These are phyloP conservation scores for Oropetium thomaeum DNA, from an alignment of 176 grass and related monocot genomes.

Conservation along the genomic window DNA sequence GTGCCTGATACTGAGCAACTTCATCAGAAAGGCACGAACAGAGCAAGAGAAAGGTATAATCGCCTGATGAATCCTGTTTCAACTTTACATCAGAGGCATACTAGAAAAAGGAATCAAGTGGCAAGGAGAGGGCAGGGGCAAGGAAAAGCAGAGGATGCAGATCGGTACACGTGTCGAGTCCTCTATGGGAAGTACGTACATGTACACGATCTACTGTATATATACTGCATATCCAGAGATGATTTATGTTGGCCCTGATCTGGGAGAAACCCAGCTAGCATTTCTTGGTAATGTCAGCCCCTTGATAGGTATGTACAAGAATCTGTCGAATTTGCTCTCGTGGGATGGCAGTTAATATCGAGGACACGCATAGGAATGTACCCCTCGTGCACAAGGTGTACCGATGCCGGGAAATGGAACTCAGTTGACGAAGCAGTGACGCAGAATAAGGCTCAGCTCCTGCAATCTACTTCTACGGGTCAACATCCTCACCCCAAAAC, in stretches of 20 bases:
- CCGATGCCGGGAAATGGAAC: too few relatives aligned
- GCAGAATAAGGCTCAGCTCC: neutral
- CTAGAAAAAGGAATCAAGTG: neutral
- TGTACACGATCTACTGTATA: too few relatives aligned
- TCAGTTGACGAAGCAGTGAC: too few relatives aligned
- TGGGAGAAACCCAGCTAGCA: neutral
- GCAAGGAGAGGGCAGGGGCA: slow-evolving; percentile 7
- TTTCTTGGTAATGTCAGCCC: slow-evolving; percentile 19
- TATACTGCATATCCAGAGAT: neutral
- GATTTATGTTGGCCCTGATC: neutral
- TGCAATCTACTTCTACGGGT: neutral
- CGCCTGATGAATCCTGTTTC: neutral
- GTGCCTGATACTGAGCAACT: slow-evolving; percentile 27
- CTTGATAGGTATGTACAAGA: neutral
- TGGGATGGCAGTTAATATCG: neutral
- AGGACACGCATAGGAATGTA: slow-evolving; percentile 25
- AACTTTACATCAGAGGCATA: neutral
- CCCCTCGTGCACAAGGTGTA: neutral
- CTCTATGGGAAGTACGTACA: neutral
- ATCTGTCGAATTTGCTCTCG: neutral
- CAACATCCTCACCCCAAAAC: neutral
- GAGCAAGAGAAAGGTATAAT: slow-evolving; percentile 32
- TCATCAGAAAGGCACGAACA: slow-evolving; percentile 35
- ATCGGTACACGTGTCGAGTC: neutral
- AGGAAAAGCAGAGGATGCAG: neutral